Conservation (phyloP, 495 filamentous ascomycete species). For the Lophiostoma macrostomum region DNA sequence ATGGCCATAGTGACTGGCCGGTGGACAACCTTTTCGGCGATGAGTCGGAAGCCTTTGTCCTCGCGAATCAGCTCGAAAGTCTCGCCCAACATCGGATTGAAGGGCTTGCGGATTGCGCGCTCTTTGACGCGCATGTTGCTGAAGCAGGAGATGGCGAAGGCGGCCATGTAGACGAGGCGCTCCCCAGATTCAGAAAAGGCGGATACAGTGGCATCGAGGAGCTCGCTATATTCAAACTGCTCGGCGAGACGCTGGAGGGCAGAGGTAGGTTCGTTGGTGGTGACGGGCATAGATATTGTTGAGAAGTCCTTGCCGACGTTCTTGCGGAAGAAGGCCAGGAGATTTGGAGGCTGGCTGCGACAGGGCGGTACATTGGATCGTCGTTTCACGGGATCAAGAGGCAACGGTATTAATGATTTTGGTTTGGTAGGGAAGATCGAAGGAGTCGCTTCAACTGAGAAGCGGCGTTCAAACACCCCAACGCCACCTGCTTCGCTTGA, state of each 20-base stretch:
- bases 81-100: slow-evolving; percentile 96
- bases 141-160: slow-evolving; percentile 83
- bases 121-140: slow-evolving; percentile 79
- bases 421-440: slow-evolving; percentile 68
- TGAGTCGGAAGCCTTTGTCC: slow-evolving; percentile 81
- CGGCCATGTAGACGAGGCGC: slow-evolving; percentile 77
- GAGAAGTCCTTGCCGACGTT: slow-evolving; percentile 97
- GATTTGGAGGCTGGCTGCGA: slow-evolving; percentile 75
- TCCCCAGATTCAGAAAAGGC: slow-evolving; percentile 56
- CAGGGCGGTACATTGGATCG: slow-evolving; percentile 67
- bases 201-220: slow-evolving; percentile 73
- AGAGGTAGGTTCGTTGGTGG: slow-evolving; percentile 89
- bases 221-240: slow-evolving; percentile 79
- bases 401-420: slow-evolving; percentile 74
- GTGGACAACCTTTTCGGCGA: slow-evolving; percentile 91
- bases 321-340: slow-evolving; percentile 92
- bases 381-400: slow-evolving; percentile 63
- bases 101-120: slow-evolving; percentile 91
- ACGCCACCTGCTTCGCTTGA: slow-evolving; percentile 54
- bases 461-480: slow-evolving; percentile 42
- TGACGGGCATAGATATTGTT: slow-evolving; percentile 94
- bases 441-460: slow-evolving; percentile 43
- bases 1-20: slow-evolving; percentile 88
- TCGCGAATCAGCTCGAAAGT: slow-evolving; percentile 90
- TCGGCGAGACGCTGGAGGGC: slow-evolving; percentile 84